phyloP scores from a whole-genome alignment of 2,329 filamentous ascomycete genomes.

The Nigrospora sphaerica region DNA sequence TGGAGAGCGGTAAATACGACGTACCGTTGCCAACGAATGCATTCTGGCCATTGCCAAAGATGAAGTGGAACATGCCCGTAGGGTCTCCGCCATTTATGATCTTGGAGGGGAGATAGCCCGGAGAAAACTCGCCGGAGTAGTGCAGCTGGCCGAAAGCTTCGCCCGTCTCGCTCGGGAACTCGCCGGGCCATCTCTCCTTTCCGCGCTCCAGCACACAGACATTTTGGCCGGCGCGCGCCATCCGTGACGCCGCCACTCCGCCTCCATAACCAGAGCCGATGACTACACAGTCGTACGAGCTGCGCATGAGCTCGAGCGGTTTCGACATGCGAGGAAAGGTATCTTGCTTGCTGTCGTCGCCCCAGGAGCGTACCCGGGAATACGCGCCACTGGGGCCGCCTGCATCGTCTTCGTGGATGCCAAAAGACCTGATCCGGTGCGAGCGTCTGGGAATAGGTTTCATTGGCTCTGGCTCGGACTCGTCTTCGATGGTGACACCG shows the following conservation, averaged over 20 bases:
- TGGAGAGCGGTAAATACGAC: conserved; percentile 6
- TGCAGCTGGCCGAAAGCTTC: conserved; percentile 47
- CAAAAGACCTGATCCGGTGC: conserved; percentile 18
- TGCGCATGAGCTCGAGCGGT: conserved; percentile 48
- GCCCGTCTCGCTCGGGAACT: conserved; percentile 45
- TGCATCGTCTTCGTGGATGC: conserved; percentile 23
- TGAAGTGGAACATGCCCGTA: conserved; percentile 56
- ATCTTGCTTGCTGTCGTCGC: conserved; percentile 17
- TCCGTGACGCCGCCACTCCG: conserved; percentile 56
- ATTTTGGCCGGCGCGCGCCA: conserved; percentile 51
- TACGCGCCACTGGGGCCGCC: conserved; percentile 23
- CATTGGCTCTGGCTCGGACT: not conserved
- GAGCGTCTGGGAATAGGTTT: conserved; percentile 8
- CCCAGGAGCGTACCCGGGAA: conserved; percentile 20
- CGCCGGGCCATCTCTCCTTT: conserved; percentile 58
- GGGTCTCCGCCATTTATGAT: conserved; percentile 41
- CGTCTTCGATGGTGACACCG: not conserved
- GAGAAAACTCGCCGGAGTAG: conserved; percentile 45
- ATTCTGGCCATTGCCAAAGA: conserved; percentile 57
- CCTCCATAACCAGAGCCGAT: conserved; percentile 66
- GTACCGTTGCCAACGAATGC: conserved; percentile 51
- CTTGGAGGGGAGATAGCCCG: conserved; percentile 31
- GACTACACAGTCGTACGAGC: conserved; percentile 57
- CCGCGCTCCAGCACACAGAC: conserved; percentile 62
- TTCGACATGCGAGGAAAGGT: conserved; percentile 47